These are phyloP conservation scores for Aspergillus transmontanensis DNA, from an alignment of 2,329 filamentous ascomycete genomes.

Conservation along the genomic window DNA sequence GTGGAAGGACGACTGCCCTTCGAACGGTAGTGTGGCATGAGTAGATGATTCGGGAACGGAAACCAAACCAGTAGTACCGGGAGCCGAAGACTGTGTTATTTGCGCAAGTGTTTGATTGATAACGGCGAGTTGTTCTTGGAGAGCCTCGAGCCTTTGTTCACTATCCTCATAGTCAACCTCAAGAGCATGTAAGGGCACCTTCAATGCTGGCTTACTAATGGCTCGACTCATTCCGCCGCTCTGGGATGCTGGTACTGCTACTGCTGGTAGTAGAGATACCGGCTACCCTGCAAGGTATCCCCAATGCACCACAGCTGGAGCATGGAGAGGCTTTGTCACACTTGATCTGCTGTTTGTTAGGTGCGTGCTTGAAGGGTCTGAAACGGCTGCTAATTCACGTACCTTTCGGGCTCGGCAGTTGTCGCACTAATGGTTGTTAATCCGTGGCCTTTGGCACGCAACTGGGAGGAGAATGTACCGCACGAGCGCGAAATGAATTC, in stretches of 20 bases:
- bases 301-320: constrained; percentile 24
- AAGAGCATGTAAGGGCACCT: neutral
- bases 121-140: constrained; percentile 23
- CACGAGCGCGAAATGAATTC: constrained; percentile 27
- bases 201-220: constrained; percentile 19
- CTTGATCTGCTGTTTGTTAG: constrained; percentile 20
- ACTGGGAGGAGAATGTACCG: constrained; percentile 17
- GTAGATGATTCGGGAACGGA: constrained; percentile 15
- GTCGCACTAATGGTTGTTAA: constrained; percentile 23
- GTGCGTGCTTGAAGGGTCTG: neutral
- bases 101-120: constrained; percentile 23
- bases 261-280: constrained; percentile 2
- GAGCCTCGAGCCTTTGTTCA: constrained; percentile 19
- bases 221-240: constrained; percentile 7
- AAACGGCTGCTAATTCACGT: neutral
- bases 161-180: constrained; percentile 1
- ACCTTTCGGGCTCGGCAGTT: constrained; percentile 33
- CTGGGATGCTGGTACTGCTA: constrained; percentile 1
- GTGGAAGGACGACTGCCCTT: constrained; percentile 28
- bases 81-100: constrained; percentile 11
- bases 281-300: constrained; percentile 20
- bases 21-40: constrained; percentile 24
- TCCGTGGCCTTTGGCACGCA: neutral
- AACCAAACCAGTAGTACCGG: constrained; percentile 2
- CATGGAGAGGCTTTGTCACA: constrained; percentile 27